phyloP scores from a whole-genome alignment of 164 flowering plant genomes.

The Taxillus chinensis region DNA sequence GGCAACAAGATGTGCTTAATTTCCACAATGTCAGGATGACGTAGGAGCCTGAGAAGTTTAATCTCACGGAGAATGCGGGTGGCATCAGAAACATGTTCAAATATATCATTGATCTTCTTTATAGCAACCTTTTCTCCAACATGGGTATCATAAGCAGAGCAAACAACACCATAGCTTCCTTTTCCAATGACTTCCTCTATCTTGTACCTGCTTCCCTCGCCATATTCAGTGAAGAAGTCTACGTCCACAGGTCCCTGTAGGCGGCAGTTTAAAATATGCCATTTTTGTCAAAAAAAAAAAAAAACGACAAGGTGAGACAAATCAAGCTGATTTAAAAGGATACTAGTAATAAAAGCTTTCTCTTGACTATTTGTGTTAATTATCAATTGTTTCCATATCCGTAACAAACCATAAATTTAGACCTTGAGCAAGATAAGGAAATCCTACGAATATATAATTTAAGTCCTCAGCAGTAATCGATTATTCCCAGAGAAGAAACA shows the following conservation, averaged over 20 bases:
- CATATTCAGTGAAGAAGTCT: constrained; percentile 94
- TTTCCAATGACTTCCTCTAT: constrained; percentile 96
- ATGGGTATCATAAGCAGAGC: constrained; percentile 85
- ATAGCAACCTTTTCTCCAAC: constrained; percentile 92
- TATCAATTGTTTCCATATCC: neutral
- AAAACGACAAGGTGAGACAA: neutral
- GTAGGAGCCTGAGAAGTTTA: constrained; percentile 82
- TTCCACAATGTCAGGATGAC: constrained; percentile 96
- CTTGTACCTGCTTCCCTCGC: constrained; percentile 81
- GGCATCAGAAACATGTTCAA: constrained; percentile 96
- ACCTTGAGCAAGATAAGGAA: neutral
- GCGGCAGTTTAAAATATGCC: constrained; percentile 5
- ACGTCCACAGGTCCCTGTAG: constrained; percentile 68
- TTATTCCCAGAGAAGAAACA: too few species aligned
- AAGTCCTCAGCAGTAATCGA: neutral
- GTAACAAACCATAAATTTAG: neutral
- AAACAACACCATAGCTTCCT: constrained; percentile 97
- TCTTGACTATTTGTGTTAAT: neutral
- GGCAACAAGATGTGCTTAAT: constrained; percentile 94
- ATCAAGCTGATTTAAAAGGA: neutral
- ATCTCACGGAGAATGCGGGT: constrained; percentile 95
- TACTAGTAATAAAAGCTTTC: neutral
- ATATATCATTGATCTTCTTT: constrained; percentile 93
- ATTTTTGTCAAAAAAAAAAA: neutral
- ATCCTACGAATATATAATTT: neutral